A percentile compares a stretch with the other conserved stretches of the same genome.
Conservation (phyloP, 106 monocot species). For the Platanthera zijinensis region DNA sequence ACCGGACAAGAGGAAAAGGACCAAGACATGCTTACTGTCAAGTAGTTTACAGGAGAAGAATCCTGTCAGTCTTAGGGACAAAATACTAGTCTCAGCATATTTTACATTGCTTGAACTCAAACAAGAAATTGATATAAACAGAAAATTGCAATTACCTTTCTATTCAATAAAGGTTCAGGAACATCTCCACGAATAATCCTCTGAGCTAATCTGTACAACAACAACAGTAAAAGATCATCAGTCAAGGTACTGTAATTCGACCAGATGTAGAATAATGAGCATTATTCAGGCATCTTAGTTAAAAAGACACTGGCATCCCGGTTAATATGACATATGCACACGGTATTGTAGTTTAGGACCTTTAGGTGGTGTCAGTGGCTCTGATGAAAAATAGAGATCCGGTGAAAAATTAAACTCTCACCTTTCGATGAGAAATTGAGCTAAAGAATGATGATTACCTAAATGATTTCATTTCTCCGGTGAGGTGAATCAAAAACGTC, state of each 20-base stretch:
- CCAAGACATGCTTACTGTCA: not conserved
- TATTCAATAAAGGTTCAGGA: constrained; percentile 25
- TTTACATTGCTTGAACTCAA: not conserved
- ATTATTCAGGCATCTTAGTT: not conserved
- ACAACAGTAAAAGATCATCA: not conserved
- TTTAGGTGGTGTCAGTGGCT: too few relatives aligned
- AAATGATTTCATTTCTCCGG: too few relatives aligned
- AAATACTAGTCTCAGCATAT: not conserved
- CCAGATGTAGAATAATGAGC: not conserved
- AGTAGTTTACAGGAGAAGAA: not conserved
- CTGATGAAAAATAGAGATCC: too few relatives aligned
- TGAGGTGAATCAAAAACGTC: too few relatives aligned
- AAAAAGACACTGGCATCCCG: not conserved
- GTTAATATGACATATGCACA: too few relatives aligned
- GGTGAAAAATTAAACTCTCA: too few relatives aligned
- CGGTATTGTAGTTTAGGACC: too few relatives aligned
- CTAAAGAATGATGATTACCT: too few relatives aligned
- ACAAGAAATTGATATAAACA: not conserved
- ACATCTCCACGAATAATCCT: constrained; percentile 26
- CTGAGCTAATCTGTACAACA: constrained; percentile 21
- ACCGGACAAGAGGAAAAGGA: too few relatives aligned
- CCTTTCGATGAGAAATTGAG: too few relatives aligned
- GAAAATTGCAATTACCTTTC: constrained; percentile 9
- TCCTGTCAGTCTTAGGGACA: not conserved
- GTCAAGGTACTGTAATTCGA: not conserved